Evolutionary conservation across 306 rosid genomes (phyloP), one percentile per base, ranked within the genome.

Genomic region (Crotalaria pallida): DNA sequence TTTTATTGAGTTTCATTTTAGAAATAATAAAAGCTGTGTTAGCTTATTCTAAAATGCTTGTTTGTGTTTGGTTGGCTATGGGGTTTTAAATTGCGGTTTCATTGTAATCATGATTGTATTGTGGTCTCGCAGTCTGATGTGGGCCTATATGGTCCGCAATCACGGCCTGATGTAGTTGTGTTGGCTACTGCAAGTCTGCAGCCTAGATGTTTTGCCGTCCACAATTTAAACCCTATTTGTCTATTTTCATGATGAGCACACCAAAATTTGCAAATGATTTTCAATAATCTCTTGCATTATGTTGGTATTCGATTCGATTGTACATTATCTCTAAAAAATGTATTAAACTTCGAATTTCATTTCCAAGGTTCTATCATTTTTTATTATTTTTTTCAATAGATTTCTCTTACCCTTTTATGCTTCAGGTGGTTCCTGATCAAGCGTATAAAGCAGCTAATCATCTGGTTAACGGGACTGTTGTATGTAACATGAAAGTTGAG

Each of bases 381-480:
- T 47, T 26, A 4, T 26, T 1, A 1, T 26, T 26, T 1, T 4
- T 48, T 12, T 16, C 21, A 55, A 10, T 3, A 29, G 9, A 36
- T 10, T 24, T 44, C 16, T 65, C 51, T 43, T 65, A 17, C n/a
- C 26, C 33, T 27, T 72, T 36, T 48, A 31, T 56, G 13, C 48
- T 71, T 77, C 62, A 71, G 82, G 74, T 71, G 60, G 29, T 65
- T 5, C n/a, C 18, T 21, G 29, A 34, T 71, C 47, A 33, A 31
- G 38, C 62, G 21, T 69, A 17, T 50, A 22, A 33, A 41, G 34
- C 49, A 45, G 40, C 6, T 71, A 33, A 6, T 63, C 10, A 5
- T 56, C 13, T 13, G 3, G 40, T 5, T 56, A 47, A 17, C n/a
- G 15, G 10, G 48, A 18, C 9, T 17, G 26, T 63, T 56, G 75